These are phyloP conservation scores for Lachnellula occidentalis DNA, from an alignment of 2,329 filamentous ascomycete genomes.

Conservation along the genomic window DNA sequence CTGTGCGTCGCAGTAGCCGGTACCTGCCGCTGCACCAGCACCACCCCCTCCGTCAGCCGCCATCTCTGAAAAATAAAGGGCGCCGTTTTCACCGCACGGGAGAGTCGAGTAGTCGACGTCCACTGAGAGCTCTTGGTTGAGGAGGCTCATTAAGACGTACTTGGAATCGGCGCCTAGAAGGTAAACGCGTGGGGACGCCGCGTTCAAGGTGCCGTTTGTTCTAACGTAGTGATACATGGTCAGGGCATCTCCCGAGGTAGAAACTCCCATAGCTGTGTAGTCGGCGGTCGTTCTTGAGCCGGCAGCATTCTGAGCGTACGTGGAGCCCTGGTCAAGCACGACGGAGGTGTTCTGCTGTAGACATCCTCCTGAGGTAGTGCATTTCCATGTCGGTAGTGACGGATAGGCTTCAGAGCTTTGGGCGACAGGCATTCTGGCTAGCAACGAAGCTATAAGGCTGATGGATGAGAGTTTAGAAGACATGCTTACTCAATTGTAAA, in stretches of 20 bases:
- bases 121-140: slow-evolving; percentile 64
- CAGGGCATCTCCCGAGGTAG: slow-evolving; percentile 34
- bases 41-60: slow-evolving; percentile 53
- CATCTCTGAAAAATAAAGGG: slow-evolving; percentile 61
- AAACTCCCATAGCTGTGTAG: slow-evolving; percentile 40
- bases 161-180: slow-evolving; percentile 33
- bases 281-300: slow-evolving; percentile 36
- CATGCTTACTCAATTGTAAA: neutral
- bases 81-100: slow-evolving; percentile 65
- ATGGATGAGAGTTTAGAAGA: slow-evolving; percentile 9
- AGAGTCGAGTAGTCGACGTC: slow-evolving; percentile 64
- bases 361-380: slow-evolving; percentile 46
- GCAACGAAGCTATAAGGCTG: slow-evolving; percentile 4
- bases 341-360: slow-evolving; percentile 42
- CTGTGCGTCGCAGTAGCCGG: slow-evolving; percentile 58
- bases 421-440: neutral
- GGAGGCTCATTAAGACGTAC: slow-evolving; percentile 60
- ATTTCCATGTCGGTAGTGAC: slow-evolving; percentile 45
- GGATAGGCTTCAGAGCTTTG: slow-evolving; percentile 41
- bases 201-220: slow-evolving; percentile 38
- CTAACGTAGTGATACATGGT: slow-evolving; percentile 38
- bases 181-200: slow-evolving; percentile 28
- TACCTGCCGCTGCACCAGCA: slow-evolving; percentile 50
- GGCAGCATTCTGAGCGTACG: slow-evolving; percentile 29
- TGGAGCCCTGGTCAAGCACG: slow-evolving; percentile 41